Evolutionary conservation across 371 early-diverging fungal genomes (phyloP), one percentile per base, ranked within the genome.

Genomic region (Haplosporangium sp.): DNA sequence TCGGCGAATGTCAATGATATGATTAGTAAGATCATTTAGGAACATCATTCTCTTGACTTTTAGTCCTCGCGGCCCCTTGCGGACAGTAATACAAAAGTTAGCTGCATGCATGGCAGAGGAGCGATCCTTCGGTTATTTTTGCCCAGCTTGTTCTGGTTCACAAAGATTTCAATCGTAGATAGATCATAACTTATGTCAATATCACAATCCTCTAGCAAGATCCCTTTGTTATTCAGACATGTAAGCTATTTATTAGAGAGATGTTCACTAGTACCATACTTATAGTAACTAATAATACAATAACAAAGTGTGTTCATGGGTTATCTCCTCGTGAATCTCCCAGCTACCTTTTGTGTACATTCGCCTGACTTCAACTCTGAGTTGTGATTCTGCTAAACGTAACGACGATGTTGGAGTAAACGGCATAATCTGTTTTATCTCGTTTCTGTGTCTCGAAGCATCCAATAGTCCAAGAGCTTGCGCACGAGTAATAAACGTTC

Each of bases 281-380:
- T 8, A 7, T 27, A 3, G 9, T 37, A 4, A 61, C 15, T 42
- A 50, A 45, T 17, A 69, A n/a, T 55, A 40, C n/a, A 40, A 19
- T 27, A 27, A 27, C 27, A 27, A 27, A 27, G 27, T 27, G 27
- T 27, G 27, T 27, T 27, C 27, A 27, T 27, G 27, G 27, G 1
- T 44, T 63, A 69, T 63, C 63, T 69, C 45, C 19, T 56, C 47
- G 9, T 69, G 63, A 2, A 69, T 44, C 20, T 69, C 63, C n/a
- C 7, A 27, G 15, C 34, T 62, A n/a, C 69, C 63, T n/a, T 47
- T 55, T 13, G 9, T 27, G 44, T 68, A 68, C 7, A 61, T 50
- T 20, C 15, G 35, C 37, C 44, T 63, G 42, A 69, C 1, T 58
- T 69, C 50, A 20, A 47, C 48, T 3, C 58, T 40, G 10, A 63